These are phyloP conservation scores for Aschersonia sp. DNA, from an alignment of 2,329 filamentous ascomycete genomes.

Conservation along the genomic window DNA sequence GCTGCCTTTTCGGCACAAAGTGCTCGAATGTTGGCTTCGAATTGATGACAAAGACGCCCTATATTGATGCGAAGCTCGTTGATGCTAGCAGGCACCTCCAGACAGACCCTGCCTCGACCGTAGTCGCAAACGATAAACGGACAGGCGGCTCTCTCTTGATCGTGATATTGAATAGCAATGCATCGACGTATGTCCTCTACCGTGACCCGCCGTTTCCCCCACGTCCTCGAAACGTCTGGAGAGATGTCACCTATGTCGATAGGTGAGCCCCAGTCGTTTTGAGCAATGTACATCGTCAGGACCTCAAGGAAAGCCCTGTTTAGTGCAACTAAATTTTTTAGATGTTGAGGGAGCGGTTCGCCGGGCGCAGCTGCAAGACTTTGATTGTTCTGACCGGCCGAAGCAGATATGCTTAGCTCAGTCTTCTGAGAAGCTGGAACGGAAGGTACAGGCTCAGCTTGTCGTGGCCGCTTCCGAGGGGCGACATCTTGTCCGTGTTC, in stretches of 20 bases:
- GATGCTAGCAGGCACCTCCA: slow-evolving; percentile 34
- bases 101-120: slow-evolving; percentile 39
- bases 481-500: slow-evolving; percentile 6
- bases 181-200: slow-evolving; percentile 51
- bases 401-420: no score
- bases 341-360: slow-evolving; percentile 30
- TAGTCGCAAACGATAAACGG: slow-evolving; percentile 35
- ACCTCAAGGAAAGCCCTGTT: slow-evolving; percentile 55
- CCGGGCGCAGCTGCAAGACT: not conserved
- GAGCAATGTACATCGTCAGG: slow-evolving; percentile 52
- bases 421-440: not conserved
- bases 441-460: slow-evolving; percentile 9
- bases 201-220: slow-evolving; percentile 56
- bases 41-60: slow-evolving; percentile 36
- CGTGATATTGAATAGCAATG: slow-evolving; percentile 42
- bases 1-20: slow-evolving; percentile 25
- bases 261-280: slow-evolving; percentile 48
- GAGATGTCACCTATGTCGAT: slow-evolving; percentile 48
- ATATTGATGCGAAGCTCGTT: slow-evolving; percentile 29
- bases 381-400: not conserved
- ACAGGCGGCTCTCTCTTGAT: slow-evolving; percentile 13
- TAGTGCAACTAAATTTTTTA: slow-evolving; percentile 46
- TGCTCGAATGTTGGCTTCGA: slow-evolving; percentile 33
- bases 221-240: slow-evolving; percentile 49
- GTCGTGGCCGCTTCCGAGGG: slow-evolving; percentile 5